Evolutionary conservation across 2,329 filamentous ascomycete species (phyloP), one percentile per base, ranked within the genome.

Genomic region (Xylaria sp.): DNA sequence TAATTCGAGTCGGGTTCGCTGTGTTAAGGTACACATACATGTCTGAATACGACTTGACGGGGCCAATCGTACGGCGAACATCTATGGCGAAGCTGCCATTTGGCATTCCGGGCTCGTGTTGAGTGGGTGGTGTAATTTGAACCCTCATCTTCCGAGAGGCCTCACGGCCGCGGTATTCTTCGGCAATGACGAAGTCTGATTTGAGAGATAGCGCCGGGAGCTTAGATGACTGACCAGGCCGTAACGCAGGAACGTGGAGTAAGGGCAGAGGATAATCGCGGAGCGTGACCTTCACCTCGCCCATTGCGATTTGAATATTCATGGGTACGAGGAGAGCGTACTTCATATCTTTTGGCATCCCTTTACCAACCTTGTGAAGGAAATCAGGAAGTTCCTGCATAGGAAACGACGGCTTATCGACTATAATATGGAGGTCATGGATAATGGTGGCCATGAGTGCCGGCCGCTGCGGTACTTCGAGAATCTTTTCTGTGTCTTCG

Each of bases 31-130:
- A 90, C 68, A 99, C 82, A 39, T 83, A 85, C 74, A 97, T 92
- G 70, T 97, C 89, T 0, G 94, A 97, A 72, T 94, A 99, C 0
- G 92, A 95, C 76, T 99, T 99, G 64, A 99, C 91, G 0, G 95
- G 91, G 7, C 92, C 91, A 37, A 97, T 90, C 0, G 94, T 97
- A 50, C 94, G 86, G 57, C 90, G 86, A 30, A 99, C 91, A 69
- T 94, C 89, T 57, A 99, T 88, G 2, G 86, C 83, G 71, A 96
- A 96, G 56, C 88, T 83, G 46, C 87, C 83, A 35, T 81, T 79
- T 2, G 82, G 79, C 18, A 76, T 72, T 18, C 78, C 77, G 1
- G 86, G 81, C 55, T 85, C 81, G n/a, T 76, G 77, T 60, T 78
- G 82, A 35, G 80, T 80, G 1, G 89, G 84, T 0, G 93, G 92